Conservation (phyloP, 768 basidiomycete species). For the Thelephora ganbajun region DNA sequence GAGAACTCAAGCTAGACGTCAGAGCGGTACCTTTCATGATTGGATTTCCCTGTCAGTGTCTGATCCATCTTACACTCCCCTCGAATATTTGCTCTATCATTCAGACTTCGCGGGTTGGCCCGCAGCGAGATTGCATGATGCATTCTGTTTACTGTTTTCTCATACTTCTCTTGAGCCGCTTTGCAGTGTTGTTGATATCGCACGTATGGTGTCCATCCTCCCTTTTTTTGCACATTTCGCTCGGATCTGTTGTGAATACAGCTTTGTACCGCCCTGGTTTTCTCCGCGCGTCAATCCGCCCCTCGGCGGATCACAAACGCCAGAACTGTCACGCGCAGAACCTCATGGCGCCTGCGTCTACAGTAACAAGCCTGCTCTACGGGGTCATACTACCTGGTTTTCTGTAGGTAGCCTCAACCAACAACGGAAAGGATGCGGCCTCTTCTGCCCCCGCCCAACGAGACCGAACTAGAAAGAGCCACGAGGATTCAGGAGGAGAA, state of each 20-base stretch:
- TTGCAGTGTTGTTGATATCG: slow-evolving; percentile 7
- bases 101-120: too few relatives aligned
- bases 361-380: too few relatives aligned
- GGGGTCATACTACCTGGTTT: too few relatives aligned
- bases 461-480: slow-evolving; percentile 28
- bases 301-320: too few relatives aligned
- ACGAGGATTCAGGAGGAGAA: slow-evolving; percentile 27
- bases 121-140: slow-evolving; percentile 9
- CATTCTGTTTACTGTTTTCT: too few relatives aligned
- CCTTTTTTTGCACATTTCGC: slow-evolving; percentile 1
- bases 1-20: slow-evolving; percentile 17
- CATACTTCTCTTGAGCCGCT: too few relatives aligned
- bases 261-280: not conserved
- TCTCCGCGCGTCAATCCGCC: not conserved
- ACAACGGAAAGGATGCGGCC: slow-evolving; percentile 13
- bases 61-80: too few relatives aligned
- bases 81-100: too few relatives aligned
- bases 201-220: slow-evolving; percentile 3
- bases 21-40: slow-evolving; percentile 14
- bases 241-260: slow-evolving; percentile 1
- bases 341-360: too few relatives aligned
- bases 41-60: not conserved
- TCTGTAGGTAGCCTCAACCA: too few relatives aligned
- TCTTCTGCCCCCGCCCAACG: slow-evolving; percentile 20
- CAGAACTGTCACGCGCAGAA: too few relatives aligned